phyloP scores from a whole-genome alignment of 2,329 filamentous ascomycete species.

The Basipetospora chlamydospora region DNA sequence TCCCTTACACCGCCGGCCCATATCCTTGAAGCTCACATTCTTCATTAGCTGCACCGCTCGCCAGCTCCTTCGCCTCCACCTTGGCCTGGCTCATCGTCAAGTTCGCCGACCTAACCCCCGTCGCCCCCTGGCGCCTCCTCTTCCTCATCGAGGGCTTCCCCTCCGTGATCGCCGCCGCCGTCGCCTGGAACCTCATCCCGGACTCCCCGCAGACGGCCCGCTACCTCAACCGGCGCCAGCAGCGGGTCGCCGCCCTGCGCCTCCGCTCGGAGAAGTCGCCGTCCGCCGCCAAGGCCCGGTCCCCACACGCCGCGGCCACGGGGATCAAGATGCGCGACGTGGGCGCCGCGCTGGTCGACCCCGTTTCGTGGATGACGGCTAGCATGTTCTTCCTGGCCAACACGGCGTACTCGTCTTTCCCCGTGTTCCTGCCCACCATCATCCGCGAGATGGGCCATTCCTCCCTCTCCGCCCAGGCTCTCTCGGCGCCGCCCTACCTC shows the following conservation, averaged over 20 bases:
- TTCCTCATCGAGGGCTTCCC: constrained; percentile 80
- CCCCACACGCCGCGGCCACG: constrained; percentile 17
- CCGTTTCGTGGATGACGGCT: constrained; percentile 60
- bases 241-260: constrained; percentile 55
- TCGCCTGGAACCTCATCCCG: constrained; percentile 62
- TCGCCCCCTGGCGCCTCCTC: constrained; percentile 73
- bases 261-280: constrained; percentile 38
- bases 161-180: constrained; percentile 57
- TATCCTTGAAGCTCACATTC: too few relatives aligned
- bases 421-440: constrained; percentile 76
- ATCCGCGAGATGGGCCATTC: constrained; percentile 63
- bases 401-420: constrained; percentile 75
- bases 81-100: constrained; percentile 68
- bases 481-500: constrained; percentile 71
- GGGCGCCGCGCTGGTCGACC: constrained; percentile 44
- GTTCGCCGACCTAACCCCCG: constrained; percentile 46
- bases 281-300: not conserved
- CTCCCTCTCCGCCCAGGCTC: constrained; percentile 53
- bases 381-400: constrained; percentile 80
- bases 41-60: constrained; percentile 66
- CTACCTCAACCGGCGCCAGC: constrained; percentile 49
- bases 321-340: constrained; percentile 42
- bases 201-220: constrained; percentile 55
- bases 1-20: too few relatives aligned
- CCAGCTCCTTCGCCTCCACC: constrained; percentile 67